A percentile compares a stretch with the other conserved stretches of the same genome.
These are phyloP conservation scores for Pulveroboletus sp. DNA, from an alignment of 768 basidiomycete genomes.

Conservation along the genomic window DNA sequence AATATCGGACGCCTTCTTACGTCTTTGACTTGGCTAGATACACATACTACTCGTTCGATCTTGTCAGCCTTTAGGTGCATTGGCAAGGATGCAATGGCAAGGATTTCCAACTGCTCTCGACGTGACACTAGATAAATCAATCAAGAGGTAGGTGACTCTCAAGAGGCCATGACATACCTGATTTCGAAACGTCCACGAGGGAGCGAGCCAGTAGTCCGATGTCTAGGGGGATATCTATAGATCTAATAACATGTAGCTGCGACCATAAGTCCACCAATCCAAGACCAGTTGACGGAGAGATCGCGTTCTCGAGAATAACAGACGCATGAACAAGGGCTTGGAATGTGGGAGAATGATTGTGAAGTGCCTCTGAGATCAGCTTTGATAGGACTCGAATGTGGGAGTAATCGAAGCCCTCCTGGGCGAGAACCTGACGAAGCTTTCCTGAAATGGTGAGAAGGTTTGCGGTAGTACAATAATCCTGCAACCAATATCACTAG, in stretches of 20 bases:
- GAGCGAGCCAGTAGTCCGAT: constrained; percentile 14
- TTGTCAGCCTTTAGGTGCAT: constrained; percentile 5
- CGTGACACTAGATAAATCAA: constrained; percentile 14
- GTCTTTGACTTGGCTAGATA: constrained; percentile 21
- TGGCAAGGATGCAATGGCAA: constrained; percentile 23
- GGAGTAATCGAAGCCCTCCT: constrained; percentile 57
- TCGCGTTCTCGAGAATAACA: constrained; percentile 39
- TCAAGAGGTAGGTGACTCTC: not conserved
- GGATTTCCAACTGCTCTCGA: constrained; percentile 21
- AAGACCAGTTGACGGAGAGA: constrained; percentile 64
- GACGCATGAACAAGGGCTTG: constrained; percentile 29
- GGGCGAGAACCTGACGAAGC: constrained; percentile 39
- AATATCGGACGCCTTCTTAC: constrained; percentile 10
- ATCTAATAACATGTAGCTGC: constrained; percentile 29
- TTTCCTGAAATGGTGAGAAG: constrained; percentile 37
- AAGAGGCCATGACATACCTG: constrained; percentile 9
- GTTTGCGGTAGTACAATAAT: constrained; percentile 32
- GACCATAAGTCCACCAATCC: constrained; percentile 74
- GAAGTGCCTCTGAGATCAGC: constrained; percentile 46
- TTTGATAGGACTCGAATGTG: constrained; percentile 53
- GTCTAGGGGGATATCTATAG: constrained; percentile 15
- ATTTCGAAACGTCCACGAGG: not conserved
- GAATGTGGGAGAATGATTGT: constrained; percentile 33
- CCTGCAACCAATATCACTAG: constrained; percentile 18
- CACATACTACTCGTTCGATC: constrained; percentile 4